Evolutionary conservation across 371 early-diverging fungal genomes (phyloP).

Genomic region (Apophysomyces elegans): DNA sequence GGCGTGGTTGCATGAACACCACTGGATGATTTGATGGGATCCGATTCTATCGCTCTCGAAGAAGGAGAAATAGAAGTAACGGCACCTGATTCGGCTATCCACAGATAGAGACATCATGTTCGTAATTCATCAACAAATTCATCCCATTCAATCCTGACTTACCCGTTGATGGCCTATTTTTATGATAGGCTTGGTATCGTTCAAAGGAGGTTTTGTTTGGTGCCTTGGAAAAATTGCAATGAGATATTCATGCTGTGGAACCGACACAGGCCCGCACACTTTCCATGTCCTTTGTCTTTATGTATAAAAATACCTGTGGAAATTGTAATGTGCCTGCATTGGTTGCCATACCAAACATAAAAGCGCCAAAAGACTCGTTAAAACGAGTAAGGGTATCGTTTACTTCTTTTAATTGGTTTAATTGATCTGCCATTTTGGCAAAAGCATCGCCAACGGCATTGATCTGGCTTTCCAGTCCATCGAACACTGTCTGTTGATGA

Average conservation of each 20-base stretch:
- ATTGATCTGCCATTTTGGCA: conserved; percentile 26
- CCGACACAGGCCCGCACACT: no score
- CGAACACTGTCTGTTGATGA: conserved; percentile 14
- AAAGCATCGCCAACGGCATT: conserved; percentile 19
- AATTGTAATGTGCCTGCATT: conserved; percentile 30
- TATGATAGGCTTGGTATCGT: conserved; percentile 1
- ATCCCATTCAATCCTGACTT: background rate
- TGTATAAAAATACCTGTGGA: conserved; percentile 21
- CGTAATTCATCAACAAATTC: no score
- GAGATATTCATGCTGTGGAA: no score
- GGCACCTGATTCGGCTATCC: background rate
- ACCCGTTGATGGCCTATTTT: conserved; percentile 3
- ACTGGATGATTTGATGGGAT: background rate
- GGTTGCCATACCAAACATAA: conserved; percentile 40
- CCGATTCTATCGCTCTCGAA: background rate
- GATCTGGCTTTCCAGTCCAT: conserved; percentile 26
- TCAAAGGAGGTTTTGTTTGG: conserved; percentile 21
- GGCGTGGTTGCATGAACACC: background rate
- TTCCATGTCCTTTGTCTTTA: no score
- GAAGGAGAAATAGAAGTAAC: background rate
- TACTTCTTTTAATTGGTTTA: conserved; percentile 29
- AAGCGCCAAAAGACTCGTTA: conserved; percentile 43
- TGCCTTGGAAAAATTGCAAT: background rate
- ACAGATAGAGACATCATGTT: background rate
- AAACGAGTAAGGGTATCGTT: conserved; percentile 37